Percentiles rank a stretch among this genome's conserved stretches.
Conservation (phyloP, 2,329 filamentous ascomycete genomes). For the Sporothrix euskadiensis region DNA sequence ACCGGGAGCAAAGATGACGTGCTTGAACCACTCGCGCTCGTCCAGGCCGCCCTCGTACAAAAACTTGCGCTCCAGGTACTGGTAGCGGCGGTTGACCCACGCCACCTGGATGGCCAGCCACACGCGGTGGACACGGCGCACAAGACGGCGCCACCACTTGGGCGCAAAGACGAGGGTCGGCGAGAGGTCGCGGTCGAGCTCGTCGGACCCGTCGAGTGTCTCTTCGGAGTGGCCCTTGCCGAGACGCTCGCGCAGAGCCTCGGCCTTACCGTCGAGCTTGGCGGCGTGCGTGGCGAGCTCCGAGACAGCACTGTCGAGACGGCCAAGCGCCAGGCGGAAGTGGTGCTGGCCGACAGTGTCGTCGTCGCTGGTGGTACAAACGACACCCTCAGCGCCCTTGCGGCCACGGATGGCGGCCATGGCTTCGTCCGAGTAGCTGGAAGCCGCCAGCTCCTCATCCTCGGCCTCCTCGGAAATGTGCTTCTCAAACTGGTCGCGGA, state of each 20-base stretch:
- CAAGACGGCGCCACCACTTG: constrained; percentile 68
- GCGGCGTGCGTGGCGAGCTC: constrained; percentile 43
- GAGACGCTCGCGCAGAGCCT: constrained; percentile 41
- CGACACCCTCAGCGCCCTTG: not conserved
- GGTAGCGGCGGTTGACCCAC: constrained; percentile 76
- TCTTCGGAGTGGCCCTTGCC: constrained; percentile 37
- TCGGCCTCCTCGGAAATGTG: not conserved
- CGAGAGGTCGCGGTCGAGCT: not conserved
- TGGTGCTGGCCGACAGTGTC: constrained; percentile 19
- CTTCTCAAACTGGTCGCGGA: constrained; percentile 51
- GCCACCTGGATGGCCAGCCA: constrained; percentile 29
- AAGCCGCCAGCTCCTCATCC: not conserved
- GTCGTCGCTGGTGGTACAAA: not conserved
- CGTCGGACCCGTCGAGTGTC: not conserved
- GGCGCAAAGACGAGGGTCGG: constrained; percentile 6
- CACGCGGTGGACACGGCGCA: constrained; percentile 55
- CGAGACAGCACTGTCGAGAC: constrained; percentile 40
- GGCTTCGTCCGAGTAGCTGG: not conserved
- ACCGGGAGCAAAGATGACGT: constrained; percentile 58
- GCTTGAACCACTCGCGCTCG: constrained; percentile 85
- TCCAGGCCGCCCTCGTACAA: constrained; percentile 75
- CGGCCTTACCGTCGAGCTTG: constrained; percentile 50
- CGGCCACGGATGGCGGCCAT: constrained; percentile 35
- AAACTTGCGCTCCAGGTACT: constrained; percentile 78
- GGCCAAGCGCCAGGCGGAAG: constrained; percentile 37